phyloP scores from a whole-genome alignment of 306 rosid genomes.

The Pyrus betulifolia region DNA sequence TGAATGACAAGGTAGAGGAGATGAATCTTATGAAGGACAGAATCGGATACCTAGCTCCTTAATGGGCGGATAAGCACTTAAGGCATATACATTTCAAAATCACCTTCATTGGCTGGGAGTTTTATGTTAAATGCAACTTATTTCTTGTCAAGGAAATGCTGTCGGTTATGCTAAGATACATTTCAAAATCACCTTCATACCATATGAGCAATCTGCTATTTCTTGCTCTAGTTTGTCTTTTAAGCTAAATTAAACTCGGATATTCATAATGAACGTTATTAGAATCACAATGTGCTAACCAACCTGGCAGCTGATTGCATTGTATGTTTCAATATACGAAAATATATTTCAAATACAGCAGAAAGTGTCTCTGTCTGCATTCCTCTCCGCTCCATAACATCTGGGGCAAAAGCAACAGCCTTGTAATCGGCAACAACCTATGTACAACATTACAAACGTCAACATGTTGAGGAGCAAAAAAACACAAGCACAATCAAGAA shows the following conservation, averaged over 20 bases:
- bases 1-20: background rate
- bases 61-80: background rate
- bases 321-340: constrained; percentile 80
- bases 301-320: constrained; percentile 52
- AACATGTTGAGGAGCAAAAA: background rate
- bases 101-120: background rate
- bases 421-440: constrained; percentile 95
- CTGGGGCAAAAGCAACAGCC: constrained; percentile 72
- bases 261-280: background rate
- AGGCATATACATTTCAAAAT: background rate
- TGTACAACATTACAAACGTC: constrained; percentile 13
- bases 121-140: background rate
- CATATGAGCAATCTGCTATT: background rate
- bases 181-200: background rate
- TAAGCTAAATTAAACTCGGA: background rate
- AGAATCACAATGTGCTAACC: background rate
- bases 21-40: background rate
- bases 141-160: background rate
- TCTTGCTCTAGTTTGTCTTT: background rate
- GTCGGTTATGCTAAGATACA: background rate
- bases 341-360: constrained; percentile 86
- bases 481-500: constrained; percentile 17
- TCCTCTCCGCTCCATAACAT: constrained; percentile 55
- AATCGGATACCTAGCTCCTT: background rate
- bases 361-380: constrained; percentile 89